Base-by-base conservation (phyloP, 495 filamentous ascomycete genomes). In the Hypoxylon fuscum region DNA sequence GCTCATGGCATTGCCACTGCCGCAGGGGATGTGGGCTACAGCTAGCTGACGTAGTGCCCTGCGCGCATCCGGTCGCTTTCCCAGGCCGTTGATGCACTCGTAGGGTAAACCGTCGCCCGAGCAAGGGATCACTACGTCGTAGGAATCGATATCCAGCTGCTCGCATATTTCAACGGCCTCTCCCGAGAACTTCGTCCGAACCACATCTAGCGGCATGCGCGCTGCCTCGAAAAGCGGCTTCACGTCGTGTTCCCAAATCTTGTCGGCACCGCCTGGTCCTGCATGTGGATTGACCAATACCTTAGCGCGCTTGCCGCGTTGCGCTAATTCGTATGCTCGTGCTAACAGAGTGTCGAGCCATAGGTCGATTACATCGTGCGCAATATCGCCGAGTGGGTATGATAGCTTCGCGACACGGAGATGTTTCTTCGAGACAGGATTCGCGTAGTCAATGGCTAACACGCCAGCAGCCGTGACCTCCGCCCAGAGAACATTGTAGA, bases 41-140 rank as follows among this genome's bases (percentile, higher is more conserved):
- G 95, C 92, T n/a, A 96, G 72, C 64, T 89, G 90, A 3, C 77
- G 76, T 60, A 98, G 72, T 0, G 93, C 95, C 43, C 82, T 83
- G 41, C 82, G 76, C 20, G 91, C 92, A 74, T 97, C 88, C 5
- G 77, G 63, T 41, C 90, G 87, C 72, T 88, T 88, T 12, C 81
- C 92, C 18, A 98, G 70, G 6, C 95, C 95, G 69, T 98, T 98
- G 80, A 96, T 96, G 10, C 97, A 90, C 74, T 98, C 94, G 68
- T 96, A 89, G 0, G 92, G 90, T 14, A 97, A 71, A 9, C 95
- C 95, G 64, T 98, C 95, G 1, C 95, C 95, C 7, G 94, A 97
- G 68, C 93, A 96, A 59, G 90, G 90, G 10, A 95, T 85, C 5
- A 97, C 83, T 4, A 91, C 86, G 76, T 98, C 95, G 68, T 85